Conservation (phyloP, 2,329 filamentous ascomycete genomes). For the Eurotiales sp. region DNA sequence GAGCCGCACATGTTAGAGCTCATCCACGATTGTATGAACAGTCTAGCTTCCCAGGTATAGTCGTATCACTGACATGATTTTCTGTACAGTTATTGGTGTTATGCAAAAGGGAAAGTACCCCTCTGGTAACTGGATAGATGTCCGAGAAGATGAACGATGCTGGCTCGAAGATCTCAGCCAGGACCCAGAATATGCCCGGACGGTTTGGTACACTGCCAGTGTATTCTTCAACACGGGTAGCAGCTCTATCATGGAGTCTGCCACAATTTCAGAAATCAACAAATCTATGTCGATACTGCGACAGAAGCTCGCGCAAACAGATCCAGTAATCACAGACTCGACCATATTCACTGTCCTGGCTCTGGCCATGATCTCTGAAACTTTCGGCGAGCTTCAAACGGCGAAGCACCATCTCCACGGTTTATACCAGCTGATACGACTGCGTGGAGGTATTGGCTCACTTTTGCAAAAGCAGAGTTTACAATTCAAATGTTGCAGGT, state of each 20-base stretch:
- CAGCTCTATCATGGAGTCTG: neutral
- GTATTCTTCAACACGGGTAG: conserved; percentile 1
- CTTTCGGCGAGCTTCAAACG: neutral
- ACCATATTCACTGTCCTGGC: conserved; percentile 5
- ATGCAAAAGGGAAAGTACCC: conserved; percentile 9
- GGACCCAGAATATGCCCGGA: conserved; percentile 2
- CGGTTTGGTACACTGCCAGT: neutral
- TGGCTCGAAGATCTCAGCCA: conserved; percentile 1
- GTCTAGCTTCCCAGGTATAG: neutral
- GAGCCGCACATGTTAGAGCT: conserved; percentile 1
- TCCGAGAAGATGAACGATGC: neutral
- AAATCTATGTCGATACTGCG: neutral
- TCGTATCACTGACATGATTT: neutral
- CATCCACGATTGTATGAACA: neutral
- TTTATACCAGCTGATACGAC: neutral
- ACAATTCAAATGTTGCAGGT: conserved; percentile 9
- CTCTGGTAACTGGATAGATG: conserved; percentile 3
- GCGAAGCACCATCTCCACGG: conserved; percentile 4
- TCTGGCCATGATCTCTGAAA: conserved; percentile 8
- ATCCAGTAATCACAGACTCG: neutral
- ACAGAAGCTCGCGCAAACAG: neutral
- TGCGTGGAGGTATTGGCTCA: conserved; percentile 2
- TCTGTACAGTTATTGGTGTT: neutral
- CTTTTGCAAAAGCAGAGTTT: neutral
- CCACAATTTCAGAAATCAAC: conserved; percentile 2